Evolutionary conservation across 202 grass and related monocot species (phyloP).

Genomic region (Hordeum pubiflorum): DNA sequence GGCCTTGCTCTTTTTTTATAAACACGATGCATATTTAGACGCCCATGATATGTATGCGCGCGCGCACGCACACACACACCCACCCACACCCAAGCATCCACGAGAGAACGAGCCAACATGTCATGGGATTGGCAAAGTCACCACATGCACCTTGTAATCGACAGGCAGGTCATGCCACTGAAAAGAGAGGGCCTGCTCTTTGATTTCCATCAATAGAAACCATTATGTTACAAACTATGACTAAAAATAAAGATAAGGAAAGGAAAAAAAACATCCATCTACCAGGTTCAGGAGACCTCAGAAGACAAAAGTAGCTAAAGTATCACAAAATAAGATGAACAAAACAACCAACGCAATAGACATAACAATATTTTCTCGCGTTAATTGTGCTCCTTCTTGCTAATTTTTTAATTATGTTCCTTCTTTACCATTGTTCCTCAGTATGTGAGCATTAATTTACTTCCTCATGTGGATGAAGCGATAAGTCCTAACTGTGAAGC

Average conservation of each 20-base stretch:
- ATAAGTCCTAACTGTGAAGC: neutral
- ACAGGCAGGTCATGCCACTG: neutral
- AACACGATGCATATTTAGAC: too few species aligned
- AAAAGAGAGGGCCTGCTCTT: neutral
- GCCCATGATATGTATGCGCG: too few species aligned
- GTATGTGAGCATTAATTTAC: neutral
- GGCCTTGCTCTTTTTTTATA: too few species aligned
- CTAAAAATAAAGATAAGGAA: neutral
- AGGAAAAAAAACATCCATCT: neutral
- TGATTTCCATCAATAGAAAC: neutral
- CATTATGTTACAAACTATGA: neutral
- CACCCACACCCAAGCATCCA: neutral
- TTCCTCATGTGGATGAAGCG: neutral
- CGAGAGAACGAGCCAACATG: neutral
- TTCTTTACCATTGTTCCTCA: neutral
- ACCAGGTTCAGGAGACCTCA: neutral
- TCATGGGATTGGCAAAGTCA: neutral
- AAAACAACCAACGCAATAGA: neutral
- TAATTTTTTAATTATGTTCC: neutral
- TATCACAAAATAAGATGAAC: neutral
- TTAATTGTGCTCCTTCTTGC: neutral
- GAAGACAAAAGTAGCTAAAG: neutral
- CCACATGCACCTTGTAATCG: neutral
- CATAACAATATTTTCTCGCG: neutral
- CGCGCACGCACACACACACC: too few species aligned